Evolutionary conservation across 2,329 filamentous ascomycete species (phyloP).

Genomic region (Trichoderma cornu-damae): DNA sequence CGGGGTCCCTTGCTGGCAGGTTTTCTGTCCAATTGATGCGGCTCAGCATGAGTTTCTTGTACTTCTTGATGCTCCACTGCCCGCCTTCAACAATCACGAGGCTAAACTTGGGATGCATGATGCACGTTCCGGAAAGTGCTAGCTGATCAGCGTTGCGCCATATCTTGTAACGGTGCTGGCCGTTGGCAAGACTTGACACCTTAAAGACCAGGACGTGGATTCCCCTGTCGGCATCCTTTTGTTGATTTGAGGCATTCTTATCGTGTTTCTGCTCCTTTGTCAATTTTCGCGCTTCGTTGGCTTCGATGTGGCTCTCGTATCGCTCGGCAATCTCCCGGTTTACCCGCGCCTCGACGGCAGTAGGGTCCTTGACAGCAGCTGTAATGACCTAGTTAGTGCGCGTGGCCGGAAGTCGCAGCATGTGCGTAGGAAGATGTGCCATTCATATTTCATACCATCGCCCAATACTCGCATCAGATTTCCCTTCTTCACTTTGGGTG

Average conservation of each 20-base stretch:
- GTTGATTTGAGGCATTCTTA: conserved; percentile 77
- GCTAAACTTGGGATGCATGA: conserved; percentile 85
- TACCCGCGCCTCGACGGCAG: conserved; percentile 90
- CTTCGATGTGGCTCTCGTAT: conserved; percentile 66
- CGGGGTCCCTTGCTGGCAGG: conserved; percentile 58
- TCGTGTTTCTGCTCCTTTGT: conserved; percentile 82
- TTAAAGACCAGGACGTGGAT: conserved; percentile 85
- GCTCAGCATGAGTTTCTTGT: conserved; percentile 88
- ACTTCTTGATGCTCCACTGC: conserved; percentile 72
- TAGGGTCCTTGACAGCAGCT: conserved; percentile 83
- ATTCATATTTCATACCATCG: conserved; percentile 52
- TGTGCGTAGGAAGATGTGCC: neutral
- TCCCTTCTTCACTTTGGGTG: conserved; percentile 93
- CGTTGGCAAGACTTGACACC: conserved; percentile 83
- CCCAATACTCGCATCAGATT: conserved; percentile 97
- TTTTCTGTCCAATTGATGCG: conserved; percentile 96
- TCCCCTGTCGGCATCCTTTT: conserved; percentile 80
- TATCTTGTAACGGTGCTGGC: conserved; percentile 90
- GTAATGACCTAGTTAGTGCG: conserved; percentile 22
- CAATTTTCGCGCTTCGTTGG: conserved; percentile 80
- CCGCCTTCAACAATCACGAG: conserved; percentile 91
- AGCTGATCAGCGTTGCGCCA: conserved; percentile 87
- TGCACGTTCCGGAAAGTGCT: conserved; percentile 79
- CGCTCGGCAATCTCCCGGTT: conserved; percentile 90
- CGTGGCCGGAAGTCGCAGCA: neutral